Evolutionary conservation across 2,329 filamentous ascomycete species (phyloP).

Genomic region (Alternaria brassicae): DNA sequence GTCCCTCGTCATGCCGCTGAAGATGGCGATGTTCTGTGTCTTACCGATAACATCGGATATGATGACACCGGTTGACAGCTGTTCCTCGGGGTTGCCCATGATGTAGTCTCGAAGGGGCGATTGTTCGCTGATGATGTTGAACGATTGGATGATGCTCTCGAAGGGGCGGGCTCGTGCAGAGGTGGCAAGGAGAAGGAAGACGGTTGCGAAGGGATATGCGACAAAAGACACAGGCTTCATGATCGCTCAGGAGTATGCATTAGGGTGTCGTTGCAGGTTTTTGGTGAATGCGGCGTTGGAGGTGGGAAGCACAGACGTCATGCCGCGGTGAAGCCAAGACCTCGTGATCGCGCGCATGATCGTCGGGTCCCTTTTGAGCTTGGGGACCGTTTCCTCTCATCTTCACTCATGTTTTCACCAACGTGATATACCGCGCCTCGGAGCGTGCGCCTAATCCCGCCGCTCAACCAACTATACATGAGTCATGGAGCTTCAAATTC

Average conservation of each 20-base stretch:
- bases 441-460: constrained; percentile 18
- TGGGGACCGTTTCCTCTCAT: constrained; percentile 12
- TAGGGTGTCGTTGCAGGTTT: constrained; percentile 18
- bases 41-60: constrained; percentile 86
- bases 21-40: constrained; percentile 79
- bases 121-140: constrained; percentile 39
- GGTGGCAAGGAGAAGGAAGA: constrained; percentile 42
- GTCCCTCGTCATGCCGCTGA: constrained; percentile 80
- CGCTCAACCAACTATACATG: not conserved
- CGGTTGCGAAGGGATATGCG: constrained; percentile 36
- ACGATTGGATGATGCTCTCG: constrained; percentile 36
- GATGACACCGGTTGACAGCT: constrained; percentile 60
- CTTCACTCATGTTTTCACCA: constrained; percentile 21
- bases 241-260: constrained; percentile 17
- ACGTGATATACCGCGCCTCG: constrained; percentile 22
- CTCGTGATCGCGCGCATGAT: constrained; percentile 43
- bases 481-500: constrained; percentile 36
- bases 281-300: constrained; percentile 18
- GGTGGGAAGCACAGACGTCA: constrained; percentile 43
- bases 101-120: constrained; percentile 36
- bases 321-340: constrained; percentile 42
- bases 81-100: constrained; percentile 40
- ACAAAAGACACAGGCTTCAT: constrained; percentile 40
- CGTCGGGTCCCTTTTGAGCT: constrained; percentile 19
- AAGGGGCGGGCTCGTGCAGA: constrained; percentile 44